Evolutionary conservation across 1,284 basidiomycete genomes (phyloP).

Genomic region (Ustilago xerochloae): DNA sequence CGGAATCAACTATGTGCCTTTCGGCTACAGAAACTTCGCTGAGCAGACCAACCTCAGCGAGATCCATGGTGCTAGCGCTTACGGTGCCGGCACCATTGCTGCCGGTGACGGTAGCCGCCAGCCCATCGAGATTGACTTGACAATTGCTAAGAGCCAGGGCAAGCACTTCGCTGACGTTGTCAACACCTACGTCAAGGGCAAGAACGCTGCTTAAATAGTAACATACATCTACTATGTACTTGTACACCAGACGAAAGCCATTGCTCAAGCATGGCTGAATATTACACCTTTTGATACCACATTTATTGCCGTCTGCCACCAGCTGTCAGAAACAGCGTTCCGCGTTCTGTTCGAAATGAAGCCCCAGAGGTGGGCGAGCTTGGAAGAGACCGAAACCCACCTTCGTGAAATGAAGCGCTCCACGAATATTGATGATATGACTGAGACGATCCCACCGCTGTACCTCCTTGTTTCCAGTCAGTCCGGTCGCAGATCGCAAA

Average conservation of each 20-base stretch:
- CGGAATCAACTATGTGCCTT: constrained; percentile 53
- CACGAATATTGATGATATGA: too few species aligned
- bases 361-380: too few species aligned
- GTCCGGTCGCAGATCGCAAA: too few species aligned
- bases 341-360: too few species aligned
- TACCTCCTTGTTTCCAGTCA: too few species aligned
- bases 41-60: constrained; percentile 38
- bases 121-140: constrained; percentile 42
- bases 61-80: constrained; percentile 46
- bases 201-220: constrained; percentile 18
- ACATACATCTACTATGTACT: not conserved
- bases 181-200: constrained; percentile 53
- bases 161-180: constrained; percentile 49
- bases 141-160: constrained; percentile 50
- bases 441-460: too few species aligned
- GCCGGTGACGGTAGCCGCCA: constrained; percentile 52
- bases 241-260: too few species aligned
- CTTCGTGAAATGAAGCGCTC: too few species aligned
- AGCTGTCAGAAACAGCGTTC: too few species aligned
- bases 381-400: too few species aligned
- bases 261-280: not conserved
- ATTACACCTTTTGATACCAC: not conserved
- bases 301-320: too few species aligned
- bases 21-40: constrained; percentile 32
- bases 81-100: constrained; percentile 55